Evolutionary conservation across 2,329 filamentous ascomycete genomes (phyloP).

Genomic region (Phialemoniopsis sp.): DNA sequence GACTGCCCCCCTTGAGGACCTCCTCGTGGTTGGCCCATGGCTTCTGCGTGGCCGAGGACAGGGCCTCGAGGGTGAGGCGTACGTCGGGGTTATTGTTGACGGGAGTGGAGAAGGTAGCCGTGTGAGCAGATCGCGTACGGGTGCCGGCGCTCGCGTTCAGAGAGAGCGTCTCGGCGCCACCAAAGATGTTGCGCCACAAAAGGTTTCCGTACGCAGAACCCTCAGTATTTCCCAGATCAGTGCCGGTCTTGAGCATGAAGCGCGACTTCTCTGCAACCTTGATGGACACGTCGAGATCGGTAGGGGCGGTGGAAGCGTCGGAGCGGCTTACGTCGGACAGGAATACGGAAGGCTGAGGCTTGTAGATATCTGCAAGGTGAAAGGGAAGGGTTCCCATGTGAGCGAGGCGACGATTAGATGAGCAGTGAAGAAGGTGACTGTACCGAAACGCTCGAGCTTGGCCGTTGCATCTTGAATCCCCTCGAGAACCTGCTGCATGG

Average conservation of each 20-base stretch:
- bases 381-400: no score
- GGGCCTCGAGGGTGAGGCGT: conserved; percentile 71
- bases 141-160: conserved; percentile 87
- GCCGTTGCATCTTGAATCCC: conserved; percentile 67
- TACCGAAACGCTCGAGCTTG: conserved; percentile 79
- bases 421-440: no score
- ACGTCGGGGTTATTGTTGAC: conserved; percentile 81
- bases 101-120: conserved; percentile 78
- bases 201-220: conserved; percentile 89
- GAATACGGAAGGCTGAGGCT: conserved; percentile 76
- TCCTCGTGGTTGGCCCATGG: conserved; percentile 94
- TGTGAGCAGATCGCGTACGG: conserved; percentile 86
- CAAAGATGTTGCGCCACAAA: conserved; percentile 87
- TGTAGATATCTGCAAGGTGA: conserved; percentile 68
- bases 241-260: conserved; percentile 88
- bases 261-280: conserved; percentile 75
- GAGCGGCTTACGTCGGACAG: conserved; percentile 70
- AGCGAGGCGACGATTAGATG: no score
- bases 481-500: conserved; percentile 72
- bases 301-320: conserved; percentile 65
- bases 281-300: conserved; percentile 77
- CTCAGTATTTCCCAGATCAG: conserved; percentile 89
- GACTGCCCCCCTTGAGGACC: conserved; percentile 70
- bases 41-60: conserved; percentile 83
- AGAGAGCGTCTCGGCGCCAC: conserved; percentile 85